Conservation (phyloP, 83 land plant species). For the Isoetes engelmannii region DNA sequence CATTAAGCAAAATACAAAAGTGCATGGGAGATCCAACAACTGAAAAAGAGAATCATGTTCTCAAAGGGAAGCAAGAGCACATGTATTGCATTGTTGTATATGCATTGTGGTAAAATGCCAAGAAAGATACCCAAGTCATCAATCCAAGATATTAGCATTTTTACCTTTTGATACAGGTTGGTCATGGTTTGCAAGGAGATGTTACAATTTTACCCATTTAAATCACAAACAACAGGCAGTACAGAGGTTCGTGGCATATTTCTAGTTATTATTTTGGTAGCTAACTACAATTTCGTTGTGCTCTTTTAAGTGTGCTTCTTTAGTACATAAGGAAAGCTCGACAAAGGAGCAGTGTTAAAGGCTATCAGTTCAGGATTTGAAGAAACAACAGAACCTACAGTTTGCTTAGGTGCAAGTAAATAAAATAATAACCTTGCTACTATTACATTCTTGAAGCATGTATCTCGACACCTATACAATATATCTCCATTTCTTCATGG, state of each 20-base stretch:
- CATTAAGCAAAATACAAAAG: neutral
- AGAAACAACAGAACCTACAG: slow-evolving; percentile 75
- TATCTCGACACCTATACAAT: neutral
- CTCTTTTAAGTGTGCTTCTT: neutral
- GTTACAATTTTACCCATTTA: neutral
- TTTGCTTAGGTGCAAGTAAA: slow-evolving; percentile 47
- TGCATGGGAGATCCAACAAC: neutral
- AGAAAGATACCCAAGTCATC: too few species aligned
- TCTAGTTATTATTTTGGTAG: too few species aligned
- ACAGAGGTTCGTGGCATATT: neutral
- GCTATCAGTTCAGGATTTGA: slow-evolving; percentile 83
- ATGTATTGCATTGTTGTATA: neutral
- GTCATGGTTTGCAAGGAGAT: neutral
- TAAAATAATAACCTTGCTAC: too few species aligned
- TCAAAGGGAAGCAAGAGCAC: slow-evolving; percentile 4
- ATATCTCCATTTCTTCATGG: too few species aligned
- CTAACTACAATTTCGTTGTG: too few species aligned
- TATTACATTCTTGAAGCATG: neutral
- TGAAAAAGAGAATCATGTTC: slow-evolving; percentile 1
- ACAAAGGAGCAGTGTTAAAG: slow-evolving; percentile 67
- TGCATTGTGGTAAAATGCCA: too few species aligned
- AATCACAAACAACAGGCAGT: neutral
- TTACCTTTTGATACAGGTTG: neutral
- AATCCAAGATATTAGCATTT: neutral
- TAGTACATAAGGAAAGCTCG: slow-evolving; percentile 54